phyloP scores from a whole-genome alignment of 2,329 filamentous ascomycete genomes.

The Hymenoscyphus repandus region DNA sequence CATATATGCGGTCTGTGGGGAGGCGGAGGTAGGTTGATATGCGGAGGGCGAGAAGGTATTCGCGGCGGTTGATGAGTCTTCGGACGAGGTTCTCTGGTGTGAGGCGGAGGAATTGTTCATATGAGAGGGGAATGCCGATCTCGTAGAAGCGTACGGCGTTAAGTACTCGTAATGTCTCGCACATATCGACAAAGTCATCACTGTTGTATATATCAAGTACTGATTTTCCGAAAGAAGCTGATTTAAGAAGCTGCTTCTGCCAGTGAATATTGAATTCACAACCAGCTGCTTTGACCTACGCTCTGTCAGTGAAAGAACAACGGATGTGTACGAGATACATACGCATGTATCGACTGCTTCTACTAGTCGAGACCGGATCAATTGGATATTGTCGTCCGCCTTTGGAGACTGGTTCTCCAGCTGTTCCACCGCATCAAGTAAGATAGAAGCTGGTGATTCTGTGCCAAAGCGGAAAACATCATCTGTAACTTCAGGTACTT shows the following conservation, averaged over 20 bases:
- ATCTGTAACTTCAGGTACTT: slow-evolving; percentile 79
- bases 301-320: slow-evolving; percentile 13
- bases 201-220: slow-evolving; percentile 96
- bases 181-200: slow-evolving; percentile 98
- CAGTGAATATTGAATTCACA: slow-evolving; percentile 86
- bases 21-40: slow-evolving; percentile 83
- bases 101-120: slow-evolving; percentile 87
- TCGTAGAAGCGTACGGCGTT: slow-evolving; percentile 91
- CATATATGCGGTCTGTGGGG: slow-evolving; percentile 84
- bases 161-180: slow-evolving; percentile 84
- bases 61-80: slow-evolving; percentile 79
- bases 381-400: slow-evolving; percentile 94
- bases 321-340: slow-evolving; percentile 4
- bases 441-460: slow-evolving; percentile 82
- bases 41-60: slow-evolving; percentile 85
- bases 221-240: slow-evolving; percentile 95
- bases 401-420: slow-evolving; percentile 92
- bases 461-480: slow-evolving; percentile 87
- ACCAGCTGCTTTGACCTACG: slow-evolving; percentile 72
- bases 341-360: slow-evolving; percentile 89
- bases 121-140: slow-evolving; percentile 82
- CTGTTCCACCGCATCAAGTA: slow-evolving; percentile 87
- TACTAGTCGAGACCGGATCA: slow-evolving; percentile 80
- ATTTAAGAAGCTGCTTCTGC: slow-evolving; percentile 95
- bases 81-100: slow-evolving; percentile 85